phyloP scores from a whole-genome alignment of 768 basidiomycete genomes.

The Hebeloma cylindrosporum region DNA sequence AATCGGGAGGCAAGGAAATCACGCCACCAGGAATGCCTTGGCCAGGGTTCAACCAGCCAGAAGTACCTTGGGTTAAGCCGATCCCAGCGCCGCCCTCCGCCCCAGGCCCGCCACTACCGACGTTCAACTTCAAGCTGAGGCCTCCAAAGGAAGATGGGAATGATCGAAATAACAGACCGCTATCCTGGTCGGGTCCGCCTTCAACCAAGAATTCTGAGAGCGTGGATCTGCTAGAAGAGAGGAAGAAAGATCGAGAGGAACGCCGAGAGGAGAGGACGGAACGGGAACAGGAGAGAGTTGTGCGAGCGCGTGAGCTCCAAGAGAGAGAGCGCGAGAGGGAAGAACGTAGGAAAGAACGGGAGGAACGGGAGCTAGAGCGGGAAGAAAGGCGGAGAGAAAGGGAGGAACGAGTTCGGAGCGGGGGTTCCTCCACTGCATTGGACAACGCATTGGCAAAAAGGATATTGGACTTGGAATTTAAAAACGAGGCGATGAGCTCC shows the following conservation, averaged over 20 bases:
- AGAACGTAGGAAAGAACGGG: constrained; percentile 2
- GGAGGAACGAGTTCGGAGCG: neutral
- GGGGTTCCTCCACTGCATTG: no score
- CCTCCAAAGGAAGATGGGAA: no score
- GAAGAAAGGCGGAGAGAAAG: constrained; percentile 4
- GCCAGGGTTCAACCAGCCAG: no score
- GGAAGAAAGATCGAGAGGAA: constrained; percentile 1
- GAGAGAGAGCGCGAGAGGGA: neutral
- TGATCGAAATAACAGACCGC: neutral
- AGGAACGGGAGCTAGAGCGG: neutral
- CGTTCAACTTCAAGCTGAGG: no score
- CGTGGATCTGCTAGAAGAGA: neutral
- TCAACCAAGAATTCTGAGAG: no score
- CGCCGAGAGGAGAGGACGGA: neutral
- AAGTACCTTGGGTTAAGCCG: no score
- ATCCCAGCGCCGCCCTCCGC: no score
- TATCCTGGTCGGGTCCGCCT: neutral
- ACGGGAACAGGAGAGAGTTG: neutral
- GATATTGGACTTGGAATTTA: neutral
- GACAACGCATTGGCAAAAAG: neutral
- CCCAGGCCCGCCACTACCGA: no score
- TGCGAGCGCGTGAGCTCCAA: neutral
- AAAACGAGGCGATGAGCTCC: neutral
- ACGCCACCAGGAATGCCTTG: no score
- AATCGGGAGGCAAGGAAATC: no score